Conservation (phyloP, 1,284 basidiomycete genomes). For the Tremellales sp. region DNA sequence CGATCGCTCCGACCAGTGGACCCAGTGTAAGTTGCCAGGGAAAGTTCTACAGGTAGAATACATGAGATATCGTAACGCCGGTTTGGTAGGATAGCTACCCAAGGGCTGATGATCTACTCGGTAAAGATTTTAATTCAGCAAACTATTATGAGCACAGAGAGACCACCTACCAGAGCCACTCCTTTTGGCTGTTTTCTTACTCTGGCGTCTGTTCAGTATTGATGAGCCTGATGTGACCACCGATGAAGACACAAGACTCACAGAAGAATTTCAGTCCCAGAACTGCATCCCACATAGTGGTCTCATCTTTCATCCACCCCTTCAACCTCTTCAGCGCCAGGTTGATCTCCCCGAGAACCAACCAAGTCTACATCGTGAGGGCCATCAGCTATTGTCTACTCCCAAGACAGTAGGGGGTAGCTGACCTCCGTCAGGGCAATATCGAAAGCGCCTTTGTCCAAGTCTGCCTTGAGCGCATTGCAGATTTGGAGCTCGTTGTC, state of each 20-base stretch:
- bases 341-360: slow-evolving; percentile 60
- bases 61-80: not conserved
- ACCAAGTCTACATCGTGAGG: slow-evolving; percentile 48
- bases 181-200: slow-evolving; percentile 75
- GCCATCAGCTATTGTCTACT: not conserved
- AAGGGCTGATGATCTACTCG: slow-evolving; percentile 42
- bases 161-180: slow-evolving; percentile 56
- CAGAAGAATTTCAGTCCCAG: slow-evolving; percentile 40
- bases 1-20: slow-evolving; percentile 68
- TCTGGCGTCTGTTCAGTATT: slow-evolving; percentile 59
- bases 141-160: not conserved
- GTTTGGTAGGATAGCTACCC: slow-evolving; percentile 22
- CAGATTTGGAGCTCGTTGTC: slow-evolving; percentile 57
- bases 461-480: slow-evolving; percentile 55
- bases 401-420: not conserved
- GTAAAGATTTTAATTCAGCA: not conserved
- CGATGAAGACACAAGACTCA: slow-evolving; percentile 23
- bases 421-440: slow-evolving; percentile 33
- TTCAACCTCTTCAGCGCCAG: slow-evolving; percentile 64
- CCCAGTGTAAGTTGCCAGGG: slow-evolving; percentile 55
- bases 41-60: slow-evolving; percentile 53
- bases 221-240: slow-evolving; percentile 30
- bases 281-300: slow-evolving; percentile 54
- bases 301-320: slow-evolving; percentile 70
- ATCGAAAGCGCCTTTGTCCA: slow-evolving; percentile 53